Evolutionary conservation across 352 stramenopile genomes (phyloP).

Genomic region (Globisporangium recalcitrans): DNA sequence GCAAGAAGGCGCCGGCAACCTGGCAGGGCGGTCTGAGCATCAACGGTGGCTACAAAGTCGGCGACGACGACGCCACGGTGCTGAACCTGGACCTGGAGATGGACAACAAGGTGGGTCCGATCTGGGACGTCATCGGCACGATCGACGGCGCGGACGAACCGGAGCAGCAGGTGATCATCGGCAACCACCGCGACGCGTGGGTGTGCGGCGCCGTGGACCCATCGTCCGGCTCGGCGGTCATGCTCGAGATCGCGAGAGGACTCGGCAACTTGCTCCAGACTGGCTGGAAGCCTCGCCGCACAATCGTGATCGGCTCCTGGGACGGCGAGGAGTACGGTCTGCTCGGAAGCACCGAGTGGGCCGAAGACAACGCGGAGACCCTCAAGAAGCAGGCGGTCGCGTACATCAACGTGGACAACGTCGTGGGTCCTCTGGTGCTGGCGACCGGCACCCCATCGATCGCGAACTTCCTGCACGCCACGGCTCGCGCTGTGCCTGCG

Average conservation of each 20-base stretch:
- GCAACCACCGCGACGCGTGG: conserved; percentile 91
- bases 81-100: conserved; percentile 69
- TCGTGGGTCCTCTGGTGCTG: conserved; percentile 46
- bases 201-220: conserved; percentile 86
- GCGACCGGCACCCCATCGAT: conserved; percentile 71
- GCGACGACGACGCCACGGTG: conserved; percentile 53
- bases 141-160: conserved; percentile 60
- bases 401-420: conserved; percentile 85
- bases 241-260: conserved; percentile 82
- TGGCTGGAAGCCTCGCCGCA: conserved; percentile 66
- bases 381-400: conserved; percentile 55
- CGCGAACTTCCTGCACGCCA: conserved; percentile 44
- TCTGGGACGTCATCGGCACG: conserved; percentile 86
- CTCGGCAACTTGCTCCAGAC: conserved; percentile 55
- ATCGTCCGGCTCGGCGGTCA: conserved; percentile 64
- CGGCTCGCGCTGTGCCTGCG: conserved; percentile 45
- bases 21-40: conserved; percentile 68
- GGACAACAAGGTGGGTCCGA: conserved; percentile 75
- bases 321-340: conserved; percentile 84
- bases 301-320: conserved; percentile 80
- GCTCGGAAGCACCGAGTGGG: conserved; percentile 80
- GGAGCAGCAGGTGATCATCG: conserved; percentile 77
- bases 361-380: conserved; percentile 49
- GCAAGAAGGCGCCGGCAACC: conserved; percentile 36
- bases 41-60: conserved; percentile 62